A percentile compares a stretch with the other conserved stretches of the same genome.
Evolutionary conservation across 108 stramenopile genomes (phyloP).

Genomic region (Chaetoceros muelleri): DNA sequence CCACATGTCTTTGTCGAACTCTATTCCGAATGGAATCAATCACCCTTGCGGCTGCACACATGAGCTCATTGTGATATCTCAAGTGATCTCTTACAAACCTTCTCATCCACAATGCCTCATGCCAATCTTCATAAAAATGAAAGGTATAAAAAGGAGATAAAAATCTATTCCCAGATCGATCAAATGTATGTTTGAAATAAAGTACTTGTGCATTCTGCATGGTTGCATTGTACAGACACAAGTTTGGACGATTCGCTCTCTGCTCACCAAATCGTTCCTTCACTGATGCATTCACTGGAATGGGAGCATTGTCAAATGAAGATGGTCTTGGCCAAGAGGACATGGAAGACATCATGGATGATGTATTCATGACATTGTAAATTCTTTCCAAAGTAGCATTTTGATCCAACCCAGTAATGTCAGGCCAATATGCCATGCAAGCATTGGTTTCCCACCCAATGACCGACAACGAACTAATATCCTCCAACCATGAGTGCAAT

Average conservation of each 20-base stretch:
- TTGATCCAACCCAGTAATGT: not conserved
- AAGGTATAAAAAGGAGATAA: conserved; percentile 75
- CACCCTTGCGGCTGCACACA: conserved; percentile 75
- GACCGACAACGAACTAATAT: not conserved
- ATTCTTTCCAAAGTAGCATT: not conserved
- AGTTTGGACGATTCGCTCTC: conserved; percentile 24
- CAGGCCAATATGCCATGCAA: not conserved
- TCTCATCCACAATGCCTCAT: conserved; percentile 53
- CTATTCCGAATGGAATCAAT: conserved; percentile 35
- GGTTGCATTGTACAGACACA: conserved; percentile 46
- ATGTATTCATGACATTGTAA: not conserved
- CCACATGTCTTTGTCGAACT: conserved; percentile 3
- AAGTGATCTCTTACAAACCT: conserved; percentile 72
- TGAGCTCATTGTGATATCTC: conserved; percentile 64
- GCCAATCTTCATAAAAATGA: conserved; percentile 68
- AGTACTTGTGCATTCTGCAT: conserved; percentile 41
- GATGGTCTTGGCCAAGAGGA: no score
- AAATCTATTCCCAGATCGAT: conserved; percentile 26
- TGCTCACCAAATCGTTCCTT: conserved; percentile 36
- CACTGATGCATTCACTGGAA: conserved; percentile 20
- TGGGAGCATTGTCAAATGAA: conserved; percentile 8
- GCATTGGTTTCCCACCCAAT: not conserved
- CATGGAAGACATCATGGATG: no score
- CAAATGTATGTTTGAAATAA: conserved; percentile 44
- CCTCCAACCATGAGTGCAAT: conserved; percentile 21